phyloP scores from a whole-genome alignment of 495 filamentous ascomycete genomes.

The Trichoderma orchidacearum region DNA sequence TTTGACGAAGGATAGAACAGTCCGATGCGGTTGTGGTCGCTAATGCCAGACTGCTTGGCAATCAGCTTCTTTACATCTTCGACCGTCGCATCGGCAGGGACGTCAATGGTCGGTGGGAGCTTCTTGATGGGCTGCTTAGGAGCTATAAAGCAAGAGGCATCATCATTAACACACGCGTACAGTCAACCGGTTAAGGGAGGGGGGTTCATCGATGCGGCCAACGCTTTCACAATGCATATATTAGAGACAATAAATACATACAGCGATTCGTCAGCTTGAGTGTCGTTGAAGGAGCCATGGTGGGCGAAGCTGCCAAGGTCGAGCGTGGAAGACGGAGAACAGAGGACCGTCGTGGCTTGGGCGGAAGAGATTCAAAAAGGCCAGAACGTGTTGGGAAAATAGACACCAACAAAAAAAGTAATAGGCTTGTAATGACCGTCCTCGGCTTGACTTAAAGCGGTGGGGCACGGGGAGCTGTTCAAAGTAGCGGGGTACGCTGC shows the following conservation, averaged over 20 bases:
- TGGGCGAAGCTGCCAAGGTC: too few species aligned
- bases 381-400: not conserved
- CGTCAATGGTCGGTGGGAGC: constrained; percentile 52
- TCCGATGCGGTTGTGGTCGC: constrained; percentile 50
- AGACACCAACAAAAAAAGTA: not conserved
- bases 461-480: not conserved
- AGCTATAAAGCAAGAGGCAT: constrained; percentile 3
- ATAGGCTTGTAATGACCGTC: not conserved
- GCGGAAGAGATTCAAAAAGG: not conserved
- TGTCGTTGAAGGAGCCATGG: constrained; percentile 20
- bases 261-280: constrained; percentile 28
- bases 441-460: not conserved
- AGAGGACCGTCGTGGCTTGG: not conserved
- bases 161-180: not conserved
- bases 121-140: constrained; percentile 50
- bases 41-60: constrained; percentile 26
- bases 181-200: too few species aligned
- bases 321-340: too few species aligned
- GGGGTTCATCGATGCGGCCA: too few species aligned
- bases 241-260: not conserved
- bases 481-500: not conserved
- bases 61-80: constrained; percentile 41
- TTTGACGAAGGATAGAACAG: constrained; percentile 59
- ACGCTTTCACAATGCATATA: not conserved
- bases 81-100: constrained; percentile 44